A percentile compares a stretch with the other conserved stretches of the same genome.
phyloP scores from a whole-genome alignment of 306 rosid genomes.

The Cicer chorassanicum region DNA sequence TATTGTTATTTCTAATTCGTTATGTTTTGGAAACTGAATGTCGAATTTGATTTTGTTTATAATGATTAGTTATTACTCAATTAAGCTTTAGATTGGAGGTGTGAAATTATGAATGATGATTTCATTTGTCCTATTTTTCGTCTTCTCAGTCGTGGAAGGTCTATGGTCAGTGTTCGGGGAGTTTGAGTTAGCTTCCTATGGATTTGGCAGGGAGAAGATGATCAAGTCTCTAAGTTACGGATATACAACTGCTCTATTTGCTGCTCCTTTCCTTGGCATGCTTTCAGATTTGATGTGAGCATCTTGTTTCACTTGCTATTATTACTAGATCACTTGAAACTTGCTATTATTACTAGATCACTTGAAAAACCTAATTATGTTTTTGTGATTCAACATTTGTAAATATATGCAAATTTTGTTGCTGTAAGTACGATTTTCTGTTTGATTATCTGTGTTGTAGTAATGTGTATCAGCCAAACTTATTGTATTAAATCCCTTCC shows the following conservation, averaged over 20 bases:
- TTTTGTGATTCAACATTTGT: slow-evolving; percentile 18
- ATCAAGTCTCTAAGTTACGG: slow-evolving; percentile 66
- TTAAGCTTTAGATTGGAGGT: slow-evolving; percentile 41
- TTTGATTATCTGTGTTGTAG: slow-evolving; percentile 24
- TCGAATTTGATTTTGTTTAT: slow-evolving; percentile 7
- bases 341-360: slow-evolving; percentile 27
- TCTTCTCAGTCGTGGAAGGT: slow-evolving; percentile 76
- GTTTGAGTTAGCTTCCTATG: slow-evolving; percentile 69
- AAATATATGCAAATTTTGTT: slow-evolving; percentile 22
- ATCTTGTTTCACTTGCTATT: slow-evolving; percentile 26
- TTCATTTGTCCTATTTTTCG: slow-evolving; percentile 11
- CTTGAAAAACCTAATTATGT: slow-evolving; percentile 10
- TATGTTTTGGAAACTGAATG: slow-evolving; percentile 30
- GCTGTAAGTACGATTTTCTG: slow-evolving; percentile 4
- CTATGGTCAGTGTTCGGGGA: slow-evolving; percentile 81
- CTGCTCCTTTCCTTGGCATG: slow-evolving; percentile 73
- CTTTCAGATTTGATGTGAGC: slow-evolving; percentile 86
- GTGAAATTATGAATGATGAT: slow-evolving; percentile 45
- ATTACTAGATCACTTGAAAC: too few relatives aligned
- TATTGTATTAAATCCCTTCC: slow-evolving; percentile 23
- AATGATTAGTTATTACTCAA: slow-evolving; percentile 21
- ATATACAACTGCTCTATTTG: slow-evolving; percentile 67
- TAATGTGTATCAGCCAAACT: slow-evolving; percentile 10
- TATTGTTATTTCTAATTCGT: slow-evolving; percentile 11
- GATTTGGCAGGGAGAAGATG: slow-evolving; percentile 68